Evolutionary conservation across 306 rosid species (phyloP).

Genomic region (Vicia sativa): DNA sequence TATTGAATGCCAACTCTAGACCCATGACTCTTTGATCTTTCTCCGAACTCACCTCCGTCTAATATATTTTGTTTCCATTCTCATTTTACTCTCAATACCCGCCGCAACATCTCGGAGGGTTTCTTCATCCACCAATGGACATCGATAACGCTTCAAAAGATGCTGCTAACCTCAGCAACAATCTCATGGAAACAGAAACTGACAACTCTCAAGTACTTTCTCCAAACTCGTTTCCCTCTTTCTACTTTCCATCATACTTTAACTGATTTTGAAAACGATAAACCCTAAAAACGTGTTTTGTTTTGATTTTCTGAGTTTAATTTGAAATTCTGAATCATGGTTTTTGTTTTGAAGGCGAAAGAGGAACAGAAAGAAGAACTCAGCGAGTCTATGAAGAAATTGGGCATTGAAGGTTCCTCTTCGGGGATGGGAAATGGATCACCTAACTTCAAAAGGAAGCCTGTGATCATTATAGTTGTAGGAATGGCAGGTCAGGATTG

Average conservation of each 20-base stretch:
- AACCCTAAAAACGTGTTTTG: conserved; percentile 19
- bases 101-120: too few species aligned
- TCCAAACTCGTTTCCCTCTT: background rate
- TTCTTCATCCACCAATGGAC: conserved; percentile 47
- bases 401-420: conserved; percentile 66
- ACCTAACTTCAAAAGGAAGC: conserved; percentile 66
- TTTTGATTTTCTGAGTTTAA: background rate
- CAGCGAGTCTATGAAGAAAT: conserved; percentile 58
- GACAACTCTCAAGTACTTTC: conserved; percentile 37
- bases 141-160: conserved; percentile 45
- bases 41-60: too few species aligned
- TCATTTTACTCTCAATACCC: background rate
- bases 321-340: conserved; percentile 3
- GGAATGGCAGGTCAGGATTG: conserved; percentile 81
- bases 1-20: too few species aligned
- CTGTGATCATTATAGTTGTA: conserved; percentile 79
- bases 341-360: conserved; percentile 46
- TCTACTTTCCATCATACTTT: background rate
- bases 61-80: too few species aligned
- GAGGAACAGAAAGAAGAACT: conserved; percentile 64
- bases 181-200: conserved; percentile 56
- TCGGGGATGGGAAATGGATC: conserved; percentile 53
- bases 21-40: too few species aligned
- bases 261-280: background rate
- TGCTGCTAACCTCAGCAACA: conserved; percentile 18